Conservation (phyloP, 176 grass and related monocot genomes). For the Ensete ventricosum region DNA sequence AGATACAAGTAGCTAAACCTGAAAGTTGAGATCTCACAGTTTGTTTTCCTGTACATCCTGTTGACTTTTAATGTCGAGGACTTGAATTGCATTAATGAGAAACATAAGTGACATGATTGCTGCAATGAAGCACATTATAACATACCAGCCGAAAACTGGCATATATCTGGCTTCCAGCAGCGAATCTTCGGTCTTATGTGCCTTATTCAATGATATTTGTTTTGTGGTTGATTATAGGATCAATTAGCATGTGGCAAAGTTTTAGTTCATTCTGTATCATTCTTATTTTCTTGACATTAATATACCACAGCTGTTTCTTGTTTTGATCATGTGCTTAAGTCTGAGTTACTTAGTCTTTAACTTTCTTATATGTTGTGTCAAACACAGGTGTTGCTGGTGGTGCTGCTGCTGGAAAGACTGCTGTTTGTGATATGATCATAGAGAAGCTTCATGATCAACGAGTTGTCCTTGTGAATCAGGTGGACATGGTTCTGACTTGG, state of each 20-base stretch:
- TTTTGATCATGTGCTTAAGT: background rate
- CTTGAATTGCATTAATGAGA: too few species aligned
- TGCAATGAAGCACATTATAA: too few species aligned
- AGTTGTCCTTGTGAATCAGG: slow-evolving; percentile 74
- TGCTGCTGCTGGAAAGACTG: slow-evolving; percentile 65
- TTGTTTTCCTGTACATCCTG: too few species aligned
- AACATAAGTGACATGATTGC: too few species aligned
- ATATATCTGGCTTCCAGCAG: too few species aligned
- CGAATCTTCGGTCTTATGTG: too few species aligned
- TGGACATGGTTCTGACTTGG: slow-evolving; percentile 1
- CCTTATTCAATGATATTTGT: background rate
- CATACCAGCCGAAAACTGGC: too few species aligned
- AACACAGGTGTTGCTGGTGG: slow-evolving; percentile 52
- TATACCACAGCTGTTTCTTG: background rate
- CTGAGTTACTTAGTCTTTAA: background rate
- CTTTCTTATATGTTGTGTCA: background rate
- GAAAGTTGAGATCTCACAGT: too few species aligned
- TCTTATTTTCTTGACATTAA: background rate
- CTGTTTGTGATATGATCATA: slow-evolving; percentile 75
- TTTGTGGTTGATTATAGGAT: background rate
- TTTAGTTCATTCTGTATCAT: background rate
- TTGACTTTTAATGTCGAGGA: too few species aligned
- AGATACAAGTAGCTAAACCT: too few species aligned
- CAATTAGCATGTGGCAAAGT: background rate
- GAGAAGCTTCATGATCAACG: slow-evolving; percentile 61